Evolutionary conservation across 345 rosid genomes (phyloP).

Genomic region (Rhizophora mangle): DNA sequence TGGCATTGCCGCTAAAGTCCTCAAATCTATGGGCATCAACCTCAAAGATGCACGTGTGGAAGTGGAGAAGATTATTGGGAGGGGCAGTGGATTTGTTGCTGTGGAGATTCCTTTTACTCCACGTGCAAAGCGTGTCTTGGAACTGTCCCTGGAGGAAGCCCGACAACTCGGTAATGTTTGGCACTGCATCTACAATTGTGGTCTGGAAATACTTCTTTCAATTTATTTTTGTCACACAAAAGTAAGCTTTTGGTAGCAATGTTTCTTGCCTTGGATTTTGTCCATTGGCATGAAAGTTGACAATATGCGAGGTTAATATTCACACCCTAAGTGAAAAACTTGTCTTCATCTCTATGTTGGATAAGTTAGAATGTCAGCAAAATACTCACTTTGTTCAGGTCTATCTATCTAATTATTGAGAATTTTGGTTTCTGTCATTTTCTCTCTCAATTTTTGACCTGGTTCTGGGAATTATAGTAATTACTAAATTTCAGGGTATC

Average conservation of each 20-base stretch:
- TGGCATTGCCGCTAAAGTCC: slow-evolving; percentile 95
- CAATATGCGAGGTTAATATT: too few species aligned
- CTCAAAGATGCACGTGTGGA: slow-evolving; percentile 94
- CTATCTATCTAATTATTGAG: background rate
- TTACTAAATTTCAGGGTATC: background rate
- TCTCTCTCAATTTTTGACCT: background rate
- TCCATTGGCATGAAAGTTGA: background rate
- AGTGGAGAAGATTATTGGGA: slow-evolving; percentile 93
- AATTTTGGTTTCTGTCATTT: background rate
- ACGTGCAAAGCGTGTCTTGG: slow-evolving; percentile 97
- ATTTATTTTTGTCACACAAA: background rate
- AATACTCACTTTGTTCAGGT: background rate
- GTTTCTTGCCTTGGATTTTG: background rate
- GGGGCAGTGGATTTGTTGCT: slow-evolving; percentile 95
- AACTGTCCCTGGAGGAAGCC: slow-evolving; percentile 92
- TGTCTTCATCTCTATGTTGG: too few species aligned
- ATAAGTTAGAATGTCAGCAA: background rate
- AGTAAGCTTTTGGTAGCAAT: background rate
- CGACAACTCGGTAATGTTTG: slow-evolving; percentile 65
- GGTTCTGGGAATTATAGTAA: background rate
- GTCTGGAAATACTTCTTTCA: background rate
- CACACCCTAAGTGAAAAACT: too few species aligned
- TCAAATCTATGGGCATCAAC: slow-evolving; percentile 94
- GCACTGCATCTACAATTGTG: background rate
- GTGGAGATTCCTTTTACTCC: slow-evolving; percentile 99